Evolutionary conservation across 2,329 filamentous ascomycete genomes (phyloP).

Genomic region (Achaetomium macrosporum): DNA sequence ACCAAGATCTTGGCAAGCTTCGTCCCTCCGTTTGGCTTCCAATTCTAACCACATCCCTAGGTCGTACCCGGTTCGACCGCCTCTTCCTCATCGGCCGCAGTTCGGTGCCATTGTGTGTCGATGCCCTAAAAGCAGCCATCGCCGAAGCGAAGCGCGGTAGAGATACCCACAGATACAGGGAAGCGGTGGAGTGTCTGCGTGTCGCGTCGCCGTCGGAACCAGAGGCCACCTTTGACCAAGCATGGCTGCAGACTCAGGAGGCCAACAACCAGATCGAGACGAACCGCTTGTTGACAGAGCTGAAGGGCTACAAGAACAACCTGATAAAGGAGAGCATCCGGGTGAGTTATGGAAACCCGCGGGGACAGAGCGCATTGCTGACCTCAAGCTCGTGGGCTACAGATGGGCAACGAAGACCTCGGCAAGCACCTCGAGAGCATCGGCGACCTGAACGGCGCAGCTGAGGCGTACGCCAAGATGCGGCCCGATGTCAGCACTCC

Average conservation of each 20-base stretch:
- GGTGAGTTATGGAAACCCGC: constrained; percentile 43
- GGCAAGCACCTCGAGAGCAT: constrained; percentile 75
- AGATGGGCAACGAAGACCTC: constrained; percentile 95
- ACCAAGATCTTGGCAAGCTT: neutral
- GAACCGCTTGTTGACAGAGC: constrained; percentile 70
- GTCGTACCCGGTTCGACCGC: constrained; percentile 73
- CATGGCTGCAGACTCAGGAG: constrained; percentile 68
- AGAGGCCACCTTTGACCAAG: constrained; percentile 59
- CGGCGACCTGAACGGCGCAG: constrained; percentile 66
- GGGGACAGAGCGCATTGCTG: neutral
- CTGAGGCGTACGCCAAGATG: constrained; percentile 79
- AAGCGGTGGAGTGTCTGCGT: constrained; percentile 60
- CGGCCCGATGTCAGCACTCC: constrained; percentile 80
- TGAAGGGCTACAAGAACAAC: constrained; percentile 94
- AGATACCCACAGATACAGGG: constrained; percentile 66
- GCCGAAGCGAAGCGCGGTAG: constrained; percentile 68
- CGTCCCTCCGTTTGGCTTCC: neutral
- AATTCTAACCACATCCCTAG: constrained; percentile 38
- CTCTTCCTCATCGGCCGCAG: constrained; percentile 74
- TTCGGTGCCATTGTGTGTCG: constrained; percentile 68
- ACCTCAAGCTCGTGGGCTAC: constrained; percentile 4
- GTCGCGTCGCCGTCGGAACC: constrained; percentile 59
- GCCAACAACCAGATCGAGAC: constrained; percentile 64
- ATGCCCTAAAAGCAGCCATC: constrained; percentile 75
- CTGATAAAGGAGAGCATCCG: constrained; percentile 94